Conservation (phyloP, 1,284 basidiomycete genomes). For the Tilletia caries region DNA sequence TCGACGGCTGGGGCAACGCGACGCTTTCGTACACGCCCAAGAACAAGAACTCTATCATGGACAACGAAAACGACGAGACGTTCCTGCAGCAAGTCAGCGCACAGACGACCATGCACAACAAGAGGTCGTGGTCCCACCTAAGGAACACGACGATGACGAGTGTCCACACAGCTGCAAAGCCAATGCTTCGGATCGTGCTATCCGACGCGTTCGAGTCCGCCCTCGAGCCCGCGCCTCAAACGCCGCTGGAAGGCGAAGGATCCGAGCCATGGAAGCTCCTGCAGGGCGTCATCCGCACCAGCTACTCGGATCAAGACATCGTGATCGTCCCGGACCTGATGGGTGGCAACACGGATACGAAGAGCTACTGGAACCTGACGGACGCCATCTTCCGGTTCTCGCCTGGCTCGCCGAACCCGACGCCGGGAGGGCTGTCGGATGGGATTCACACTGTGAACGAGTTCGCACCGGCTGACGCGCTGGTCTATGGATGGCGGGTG, state of each 20-base stretch:
- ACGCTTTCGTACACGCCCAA: background rate
- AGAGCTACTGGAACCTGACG: slow-evolving; percentile 61
- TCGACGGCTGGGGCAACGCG: slow-evolving; percentile 59
- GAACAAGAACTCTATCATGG: background rate
- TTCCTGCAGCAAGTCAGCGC: background rate
- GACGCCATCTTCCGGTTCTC: slow-evolving; percentile 62
- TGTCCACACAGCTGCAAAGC: background rate
- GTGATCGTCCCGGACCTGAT: slow-evolving; percentile 61
- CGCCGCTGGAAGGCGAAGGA: slow-evolving; percentile 55
- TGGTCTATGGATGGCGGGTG: slow-evolving; percentile 57
- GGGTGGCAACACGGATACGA: slow-evolving; percentile 61
- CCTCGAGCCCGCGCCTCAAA: slow-evolving; percentile 63
- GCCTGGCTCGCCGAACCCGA: slow-evolving; percentile 32
- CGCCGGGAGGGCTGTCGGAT: slow-evolving; percentile 51
- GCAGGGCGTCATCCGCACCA: slow-evolving; percentile 59
- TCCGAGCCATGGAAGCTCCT: slow-evolving; percentile 58
- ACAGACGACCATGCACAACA: background rate
- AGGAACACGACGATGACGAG: background rate
- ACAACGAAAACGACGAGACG: background rate
- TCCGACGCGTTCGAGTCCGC: slow-evolving; percentile 56
- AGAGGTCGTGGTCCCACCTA: background rate
- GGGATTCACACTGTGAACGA: slow-evolving; percentile 69
- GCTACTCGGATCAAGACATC: slow-evolving; percentile 51
- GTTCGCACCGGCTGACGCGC: slow-evolving; percentile 54
- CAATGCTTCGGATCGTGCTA: slow-evolving; percentile 21